Percentiles rank a stretch among this genome's conserved stretches.
Evolutionary conservation across 139 green algal species (phyloP).

Genomic region (Coccomyxa sp.): DNA sequence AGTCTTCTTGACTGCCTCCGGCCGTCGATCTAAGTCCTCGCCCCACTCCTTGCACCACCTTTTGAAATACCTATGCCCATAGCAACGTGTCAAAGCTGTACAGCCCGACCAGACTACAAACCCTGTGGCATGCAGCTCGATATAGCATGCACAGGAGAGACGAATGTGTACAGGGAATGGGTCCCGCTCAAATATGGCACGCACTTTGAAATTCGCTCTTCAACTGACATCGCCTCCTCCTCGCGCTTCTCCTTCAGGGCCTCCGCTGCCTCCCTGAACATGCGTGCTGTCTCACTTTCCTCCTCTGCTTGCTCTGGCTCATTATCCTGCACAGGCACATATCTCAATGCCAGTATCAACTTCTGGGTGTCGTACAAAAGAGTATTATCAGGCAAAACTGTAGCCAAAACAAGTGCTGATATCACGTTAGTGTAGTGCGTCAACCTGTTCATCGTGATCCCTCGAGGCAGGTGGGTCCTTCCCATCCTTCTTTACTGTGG

Average conservation of each 20-base stretch:
- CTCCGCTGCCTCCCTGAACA: conserved; percentile 57
- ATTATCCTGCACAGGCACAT: background rate
- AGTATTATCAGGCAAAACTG: too few species aligned
- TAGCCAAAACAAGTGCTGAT: too few species aligned
- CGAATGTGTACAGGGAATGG: too few species aligned
- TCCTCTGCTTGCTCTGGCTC: background rate
- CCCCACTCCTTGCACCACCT: conserved; percentile 79
- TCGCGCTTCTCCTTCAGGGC: conserved; percentile 37
- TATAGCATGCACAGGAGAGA: too few species aligned
- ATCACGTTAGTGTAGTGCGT: too few species aligned
- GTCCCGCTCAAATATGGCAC: background rate
- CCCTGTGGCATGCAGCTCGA: too few species aligned
- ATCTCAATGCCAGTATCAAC: background rate
- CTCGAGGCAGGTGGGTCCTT: too few species aligned
- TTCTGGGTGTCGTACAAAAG: background rate
- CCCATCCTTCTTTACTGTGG: conserved; percentile 5
- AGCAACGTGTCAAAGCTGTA: background rate
- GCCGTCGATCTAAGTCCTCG: conserved; percentile 75
- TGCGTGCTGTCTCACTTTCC: conserved; percentile 8
- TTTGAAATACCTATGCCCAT: conserved; percentile 17
- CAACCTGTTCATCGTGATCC: too few species aligned
- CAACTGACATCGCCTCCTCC: conserved; percentile 59
- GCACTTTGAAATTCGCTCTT: conserved; percentile 62
- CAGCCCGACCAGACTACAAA: too few species aligned
- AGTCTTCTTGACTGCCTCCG: conserved; percentile 34